Percentiles rank a stretch among this genome's conserved stretches.
These are phyloP conservation scores for Eudorina sp. DNA, from an alignment of 139 green algal genomes.

Conservation along the genomic window DNA sequence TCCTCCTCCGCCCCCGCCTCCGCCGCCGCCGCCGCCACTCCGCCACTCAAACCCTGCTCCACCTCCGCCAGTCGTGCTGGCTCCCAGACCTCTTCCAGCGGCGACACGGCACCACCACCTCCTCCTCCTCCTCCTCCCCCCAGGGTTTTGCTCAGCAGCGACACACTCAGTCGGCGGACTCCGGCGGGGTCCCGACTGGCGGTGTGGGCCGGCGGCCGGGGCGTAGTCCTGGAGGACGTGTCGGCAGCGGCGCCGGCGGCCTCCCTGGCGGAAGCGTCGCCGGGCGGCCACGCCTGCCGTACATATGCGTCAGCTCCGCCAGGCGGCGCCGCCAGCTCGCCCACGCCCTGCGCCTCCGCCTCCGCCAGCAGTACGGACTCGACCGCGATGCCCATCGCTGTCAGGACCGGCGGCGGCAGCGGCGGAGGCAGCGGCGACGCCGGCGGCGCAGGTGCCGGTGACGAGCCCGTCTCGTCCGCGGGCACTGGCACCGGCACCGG, in stretches of 20 bases:
- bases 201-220: not conserved
- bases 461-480: not conserved
- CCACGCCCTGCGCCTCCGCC: not conserved
- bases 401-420: not conserved
- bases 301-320: too few relatives aligned
- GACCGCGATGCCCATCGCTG: conserved; percentile 11
- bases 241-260: not conserved
- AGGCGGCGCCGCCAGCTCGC: not conserved
- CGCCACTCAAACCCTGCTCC: not conserved
- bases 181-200: not conserved
- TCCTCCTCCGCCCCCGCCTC: not conserved
- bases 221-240: not conserved
- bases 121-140: too few relatives aligned
- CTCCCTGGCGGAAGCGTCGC: not conserved
- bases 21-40: not conserved
- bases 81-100: too few relatives aligned
- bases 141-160: not conserved
- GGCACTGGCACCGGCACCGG: not conserved
- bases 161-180: not conserved
- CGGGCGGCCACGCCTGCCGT: not conserved
- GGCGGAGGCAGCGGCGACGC: not conserved
- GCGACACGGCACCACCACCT: too few relatives aligned
- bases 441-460: not conserved
- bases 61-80: not conserved
- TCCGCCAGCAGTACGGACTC: conserved; percentile 23